phyloP scores from a whole-genome alignment of 2,329 filamentous ascomycete species.

The Lachnum nothofagi region DNA sequence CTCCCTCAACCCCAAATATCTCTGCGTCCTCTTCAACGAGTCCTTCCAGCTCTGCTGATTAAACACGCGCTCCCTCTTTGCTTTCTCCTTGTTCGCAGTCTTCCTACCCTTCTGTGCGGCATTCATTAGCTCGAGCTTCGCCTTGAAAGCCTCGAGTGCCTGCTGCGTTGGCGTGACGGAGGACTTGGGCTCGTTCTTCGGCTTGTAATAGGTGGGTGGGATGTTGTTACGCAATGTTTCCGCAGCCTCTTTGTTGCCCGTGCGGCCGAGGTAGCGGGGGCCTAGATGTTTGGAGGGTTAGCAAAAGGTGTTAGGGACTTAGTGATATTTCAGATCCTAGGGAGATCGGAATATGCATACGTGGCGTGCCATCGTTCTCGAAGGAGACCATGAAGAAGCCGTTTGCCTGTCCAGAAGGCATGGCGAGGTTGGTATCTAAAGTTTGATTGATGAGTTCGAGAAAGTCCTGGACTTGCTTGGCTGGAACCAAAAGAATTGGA shows the following conservation, averaged over 20 bases:
- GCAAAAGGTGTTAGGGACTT: too few relatives aligned
- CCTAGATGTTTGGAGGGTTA: too few relatives aligned
- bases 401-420: constrained; percentile 50
- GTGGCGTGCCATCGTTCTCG: constrained; percentile 52
- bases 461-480: constrained; percentile 59
- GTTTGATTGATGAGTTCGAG: constrained; percentile 60
- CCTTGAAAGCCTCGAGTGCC: constrained; percentile 45
- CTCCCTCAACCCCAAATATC: constrained; percentile 65
- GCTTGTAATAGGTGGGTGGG: constrained; percentile 27
- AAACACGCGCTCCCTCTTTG: constrained; percentile 42
- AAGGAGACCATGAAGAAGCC: constrained; percentile 60
- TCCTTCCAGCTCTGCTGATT: constrained; percentile 49
- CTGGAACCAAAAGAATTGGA: constrained; percentile 63
- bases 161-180: constrained; percentile 32
- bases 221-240: constrained; percentile 28
- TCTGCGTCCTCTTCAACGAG: constrained; percentile 59
- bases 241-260: constrained; percentile 38
- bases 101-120: constrained; percentile 45
- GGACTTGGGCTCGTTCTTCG: constrained; percentile 25
- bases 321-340: too few relatives aligned
- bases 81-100: constrained; percentile 43
- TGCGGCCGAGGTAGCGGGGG: constrained; percentile 63
- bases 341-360: too few relatives aligned
- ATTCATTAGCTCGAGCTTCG: constrained; percentile 49
- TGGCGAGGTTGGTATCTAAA: constrained; percentile 47